A percentile compares a stretch with the other conserved stretches of the same genome.
Conservation (phyloP, 805 yeast species). For the Metschnikowia henanensis region DNA sequence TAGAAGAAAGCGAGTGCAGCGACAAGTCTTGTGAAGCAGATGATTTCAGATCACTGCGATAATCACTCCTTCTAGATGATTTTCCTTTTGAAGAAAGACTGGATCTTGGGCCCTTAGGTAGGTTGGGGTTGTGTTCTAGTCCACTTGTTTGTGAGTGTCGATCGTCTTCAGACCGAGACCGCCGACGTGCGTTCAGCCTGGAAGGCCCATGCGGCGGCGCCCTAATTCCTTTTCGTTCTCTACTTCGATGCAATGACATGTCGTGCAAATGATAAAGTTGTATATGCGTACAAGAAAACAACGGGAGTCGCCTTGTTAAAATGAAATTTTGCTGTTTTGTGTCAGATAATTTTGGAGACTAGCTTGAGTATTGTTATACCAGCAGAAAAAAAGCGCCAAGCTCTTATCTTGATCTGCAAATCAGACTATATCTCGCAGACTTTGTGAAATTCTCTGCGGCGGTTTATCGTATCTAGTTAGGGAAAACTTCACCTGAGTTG, state of each 20-base stretch:
- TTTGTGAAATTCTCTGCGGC: neutral
- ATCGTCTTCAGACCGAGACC: constrained; percentile 1
- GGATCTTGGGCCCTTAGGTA: constrained; percentile 10
- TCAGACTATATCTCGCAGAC: neutral
- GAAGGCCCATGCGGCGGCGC: neutral
- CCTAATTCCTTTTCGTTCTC: constrained; percentile 4
- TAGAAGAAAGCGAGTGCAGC: neutral
- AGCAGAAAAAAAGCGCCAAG: neutral
- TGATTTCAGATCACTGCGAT: neutral
- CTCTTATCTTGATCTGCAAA: neutral
- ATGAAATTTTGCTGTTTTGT: no score
- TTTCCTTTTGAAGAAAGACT: neutral
- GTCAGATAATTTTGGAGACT: no score
- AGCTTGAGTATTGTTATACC: no score
- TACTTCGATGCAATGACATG: constrained; percentile 6
- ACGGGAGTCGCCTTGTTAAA: neutral
- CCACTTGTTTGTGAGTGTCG: neutral
- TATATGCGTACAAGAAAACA: constrained; percentile 4
- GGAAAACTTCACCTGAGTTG: constrained; percentile 8
- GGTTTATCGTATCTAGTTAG: neutral
- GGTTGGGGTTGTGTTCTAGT: constrained; percentile 3
- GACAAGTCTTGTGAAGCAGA: neutral
- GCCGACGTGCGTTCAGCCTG: neutral
- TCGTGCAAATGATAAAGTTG: neutral
- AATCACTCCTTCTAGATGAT: constrained; percentile 1